Evolutionary conservation across 176 grass and related monocot species (phyloP), one percentile per base, ranked within the genome.

Genomic region (Thinopyrum elongatum): DNA sequence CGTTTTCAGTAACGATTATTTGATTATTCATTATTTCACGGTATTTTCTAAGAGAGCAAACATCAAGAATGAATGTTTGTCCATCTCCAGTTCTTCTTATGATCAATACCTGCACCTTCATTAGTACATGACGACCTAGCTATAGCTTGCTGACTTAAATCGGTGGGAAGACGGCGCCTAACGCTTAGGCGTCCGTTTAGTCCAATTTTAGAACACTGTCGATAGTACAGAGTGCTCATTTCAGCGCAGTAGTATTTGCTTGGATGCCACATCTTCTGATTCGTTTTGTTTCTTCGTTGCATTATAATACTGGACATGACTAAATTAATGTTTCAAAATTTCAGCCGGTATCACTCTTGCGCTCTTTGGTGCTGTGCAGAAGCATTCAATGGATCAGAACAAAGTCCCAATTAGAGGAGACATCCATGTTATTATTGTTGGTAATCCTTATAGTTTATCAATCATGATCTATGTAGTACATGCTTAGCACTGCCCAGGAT

Each of bases 381-480:
- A 94, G 86, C 85, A 98, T 76, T 92, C 91, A 19, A 82, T 84
- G 79, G 91, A 98, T 92, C 91, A 90, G 87, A 95, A 95, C 75
- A 98, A 95, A 85, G 93, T 98, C 81, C 93, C 96, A 70, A 90
- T 98, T 57, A 79, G 96, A 88, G 96, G 96, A 83, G 91, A 98
- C 61, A 95, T 98, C 36, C 96, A 98, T 82, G 90, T 92, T 53
- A 23, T 98, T 69, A 47, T 98, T 84, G 91, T 98, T 87, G 96
- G 93, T 98, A 94, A 88, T 83, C 21, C 30, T 30, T 80, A 42
- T 82, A n/a, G 4, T 86, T 42, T 46, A 84, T 71, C 53, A 64
- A 35, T 84, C 59, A 49, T 74, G 31, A 36, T 81, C 65, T 38
- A 69, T 35, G 5, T 19, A n/a, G 6, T 14, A 26, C 78, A 79